Evolutionary conservation across 169 alveolate species (phyloP).

Genomic region (Pseudocohnilembus persalinus): DNA sequence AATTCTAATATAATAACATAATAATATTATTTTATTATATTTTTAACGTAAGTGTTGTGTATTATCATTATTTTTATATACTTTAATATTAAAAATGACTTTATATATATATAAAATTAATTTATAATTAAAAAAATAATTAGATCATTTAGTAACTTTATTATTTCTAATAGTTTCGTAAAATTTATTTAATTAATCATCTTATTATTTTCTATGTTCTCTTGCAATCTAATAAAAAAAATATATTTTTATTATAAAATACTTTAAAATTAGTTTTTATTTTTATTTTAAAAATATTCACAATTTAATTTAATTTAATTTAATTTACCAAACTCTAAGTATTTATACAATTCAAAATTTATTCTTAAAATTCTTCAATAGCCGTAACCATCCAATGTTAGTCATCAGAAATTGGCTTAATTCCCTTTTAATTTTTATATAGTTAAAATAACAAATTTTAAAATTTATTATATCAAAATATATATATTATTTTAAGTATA

Average conservation of each 20-base stretch:
- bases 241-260: neutral
- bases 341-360: slow-evolving; percentile 54
- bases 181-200: slow-evolving; percentile 46
- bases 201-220: slow-evolving; percentile 41
- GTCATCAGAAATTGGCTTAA: slow-evolving; percentile 78
- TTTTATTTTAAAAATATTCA: neutral
- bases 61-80: no score
- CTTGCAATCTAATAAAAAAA: slow-evolving; percentile 35
- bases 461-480: neutral
- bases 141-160: slow-evolving; percentile 36
- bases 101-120: no score
- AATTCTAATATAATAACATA: no score
- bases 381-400: slow-evolving; percentile 80
- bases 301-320: no score
- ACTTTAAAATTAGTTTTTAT: neutral
- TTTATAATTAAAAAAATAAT: no score
- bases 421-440: slow-evolving; percentile 31
- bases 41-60: no score
- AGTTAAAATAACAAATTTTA: neutral
- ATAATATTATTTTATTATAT: no score
- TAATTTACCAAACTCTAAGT: slow-evolving; percentile 46
- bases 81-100: neutral
- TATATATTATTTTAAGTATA: neutral
- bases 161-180: slow-evolving; percentile 48
- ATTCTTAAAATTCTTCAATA: slow-evolving; percentile 77